Conservation (phyloP, 805 yeast genomes). For the Starmerella bacillaris region DNA sequence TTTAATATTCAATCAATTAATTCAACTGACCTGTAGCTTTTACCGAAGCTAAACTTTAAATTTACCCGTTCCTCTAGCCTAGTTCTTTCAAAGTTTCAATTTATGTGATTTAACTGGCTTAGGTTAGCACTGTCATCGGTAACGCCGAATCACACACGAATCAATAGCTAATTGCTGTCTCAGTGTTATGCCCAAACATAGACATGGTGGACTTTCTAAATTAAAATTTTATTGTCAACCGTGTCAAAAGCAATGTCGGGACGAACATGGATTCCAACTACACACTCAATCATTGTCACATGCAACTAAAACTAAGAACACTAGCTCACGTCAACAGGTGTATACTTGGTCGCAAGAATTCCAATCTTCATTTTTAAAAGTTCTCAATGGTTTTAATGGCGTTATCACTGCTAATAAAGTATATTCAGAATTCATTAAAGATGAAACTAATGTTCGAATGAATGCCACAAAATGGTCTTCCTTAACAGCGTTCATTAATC, state of each 20-base stretch:
- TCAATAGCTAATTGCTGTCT: too few relatives aligned
- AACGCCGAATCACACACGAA: too few relatives aligned
- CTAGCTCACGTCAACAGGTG: slow-evolving; percentile 28
- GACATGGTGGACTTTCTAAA: slow-evolving; percentile 22
- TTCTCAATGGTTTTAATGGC: slow-evolving; percentile 69
- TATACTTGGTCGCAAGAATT: slow-evolving; percentile 34
- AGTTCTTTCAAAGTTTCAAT: too few relatives aligned
- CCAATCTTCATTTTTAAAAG: slow-evolving; percentile 41
- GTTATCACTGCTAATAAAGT: slow-evolving; percentile 62
- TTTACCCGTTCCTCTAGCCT: too few relatives aligned
- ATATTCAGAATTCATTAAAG: slow-evolving; percentile 75
- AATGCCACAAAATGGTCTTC: slow-evolving; percentile 71
- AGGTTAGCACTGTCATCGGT: too few relatives aligned
- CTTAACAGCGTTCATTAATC: slow-evolving; percentile 46
- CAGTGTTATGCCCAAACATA: too few relatives aligned
- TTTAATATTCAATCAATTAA: too few relatives aligned
- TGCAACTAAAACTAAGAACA: slow-evolving; percentile 34
- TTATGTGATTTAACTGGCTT: too few relatives aligned
- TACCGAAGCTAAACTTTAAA: too few relatives aligned
- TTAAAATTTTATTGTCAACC: slow-evolving; percentile 75
- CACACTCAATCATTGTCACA: slow-evolving; percentile 78
- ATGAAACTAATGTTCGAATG: slow-evolving; percentile 74
- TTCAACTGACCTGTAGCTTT: too few relatives aligned
- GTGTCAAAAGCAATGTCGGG: slow-evolving; percentile 86
- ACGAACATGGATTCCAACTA: slow-evolving; percentile 85